Conservation (phyloP, 306 rosid species). For the Trichosanthes truncata region DNA sequence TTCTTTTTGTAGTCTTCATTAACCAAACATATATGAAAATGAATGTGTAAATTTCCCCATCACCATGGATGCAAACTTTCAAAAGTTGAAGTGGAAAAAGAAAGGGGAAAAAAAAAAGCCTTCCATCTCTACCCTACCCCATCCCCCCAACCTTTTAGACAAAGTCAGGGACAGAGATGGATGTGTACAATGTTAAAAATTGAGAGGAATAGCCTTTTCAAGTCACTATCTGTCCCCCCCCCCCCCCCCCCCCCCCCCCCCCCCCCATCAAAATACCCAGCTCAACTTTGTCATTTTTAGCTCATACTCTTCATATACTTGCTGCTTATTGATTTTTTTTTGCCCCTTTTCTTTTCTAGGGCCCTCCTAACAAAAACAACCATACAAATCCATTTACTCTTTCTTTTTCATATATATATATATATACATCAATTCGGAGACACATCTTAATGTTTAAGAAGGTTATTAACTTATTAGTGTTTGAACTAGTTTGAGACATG, state of each 20-base stretch:
- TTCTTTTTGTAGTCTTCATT: not conserved
- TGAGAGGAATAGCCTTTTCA: constrained; percentile 1
- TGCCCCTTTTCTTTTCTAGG: not conserved
- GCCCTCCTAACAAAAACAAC: not conserved
- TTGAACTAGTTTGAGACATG: too few relatives aligned
- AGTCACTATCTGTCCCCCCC: not conserved
- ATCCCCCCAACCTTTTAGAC: not conserved
- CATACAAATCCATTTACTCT: not conserved
- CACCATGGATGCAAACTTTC: not conserved
- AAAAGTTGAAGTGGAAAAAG: not conserved
- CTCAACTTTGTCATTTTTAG: constrained; percentile 3
- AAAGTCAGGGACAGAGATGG: not conserved
- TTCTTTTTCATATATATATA: too few relatives aligned
- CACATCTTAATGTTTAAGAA: too few relatives aligned
- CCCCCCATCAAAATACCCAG: not conserved
- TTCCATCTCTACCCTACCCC: not conserved
- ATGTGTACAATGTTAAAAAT: constrained; percentile 4
- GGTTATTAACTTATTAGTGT: too few relatives aligned
- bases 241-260: not conserved
- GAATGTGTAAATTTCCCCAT: not conserved
- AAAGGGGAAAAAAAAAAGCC: not conserved
- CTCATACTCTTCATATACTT: not conserved
- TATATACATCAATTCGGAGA: too few relatives aligned
- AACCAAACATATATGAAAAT: not conserved
- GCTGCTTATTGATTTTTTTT: not conserved